Conservation (phyloP, 2,329 filamentous ascomycete genomes). For the Hypoxylon sp. region DNA sequence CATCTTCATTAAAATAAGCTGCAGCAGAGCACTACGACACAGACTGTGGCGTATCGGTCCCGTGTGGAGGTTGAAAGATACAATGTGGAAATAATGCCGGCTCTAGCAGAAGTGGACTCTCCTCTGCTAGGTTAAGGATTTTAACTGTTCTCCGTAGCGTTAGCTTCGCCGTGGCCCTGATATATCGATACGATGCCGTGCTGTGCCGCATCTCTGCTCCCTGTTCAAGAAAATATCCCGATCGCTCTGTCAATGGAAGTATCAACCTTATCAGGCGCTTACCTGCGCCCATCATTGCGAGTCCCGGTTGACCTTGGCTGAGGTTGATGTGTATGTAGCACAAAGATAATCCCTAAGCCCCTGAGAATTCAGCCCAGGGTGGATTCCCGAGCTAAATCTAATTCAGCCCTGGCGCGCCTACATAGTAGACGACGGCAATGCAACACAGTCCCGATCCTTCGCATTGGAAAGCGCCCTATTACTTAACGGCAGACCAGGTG, state of each 20-base stretch:
- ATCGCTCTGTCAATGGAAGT: slow-evolving; percentile 6
- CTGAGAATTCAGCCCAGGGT: slow-evolving; percentile 7
- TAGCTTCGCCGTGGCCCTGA: not conserved
- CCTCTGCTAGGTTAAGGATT: not conserved
- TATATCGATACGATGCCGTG: slow-evolving; percentile 8
- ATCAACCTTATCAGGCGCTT: slow-evolving; percentile 10
- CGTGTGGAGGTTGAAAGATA: slow-evolving; percentile 1
- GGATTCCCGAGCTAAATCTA: slow-evolving; percentile 5
- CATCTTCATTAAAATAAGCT: not conserved
- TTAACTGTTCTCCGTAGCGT: not conserved
- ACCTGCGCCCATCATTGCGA: not conserved
- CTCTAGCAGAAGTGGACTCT: slow-evolving; percentile 11
- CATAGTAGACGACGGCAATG: slow-evolving; percentile 14
- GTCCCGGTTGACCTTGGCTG: slow-evolving; percentile 5
- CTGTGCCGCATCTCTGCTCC: slow-evolving; percentile 21
- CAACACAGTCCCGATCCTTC: slow-evolving; percentile 32
- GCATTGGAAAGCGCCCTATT: not conserved
- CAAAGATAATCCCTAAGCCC: slow-evolving; percentile 11
- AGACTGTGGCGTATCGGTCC: not conserved
- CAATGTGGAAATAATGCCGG: slow-evolving; percentile 22
- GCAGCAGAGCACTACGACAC: not conserved
- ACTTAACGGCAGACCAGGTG: too few relatives aligned
- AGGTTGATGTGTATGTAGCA: too few relatives aligned
- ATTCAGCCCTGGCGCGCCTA: slow-evolving; percentile 21
- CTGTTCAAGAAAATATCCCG: slow-evolving; percentile 14